Conservation (phyloP, 1,284 basidiomycete genomes). For the Macrocystidia cucumis region DNA sequence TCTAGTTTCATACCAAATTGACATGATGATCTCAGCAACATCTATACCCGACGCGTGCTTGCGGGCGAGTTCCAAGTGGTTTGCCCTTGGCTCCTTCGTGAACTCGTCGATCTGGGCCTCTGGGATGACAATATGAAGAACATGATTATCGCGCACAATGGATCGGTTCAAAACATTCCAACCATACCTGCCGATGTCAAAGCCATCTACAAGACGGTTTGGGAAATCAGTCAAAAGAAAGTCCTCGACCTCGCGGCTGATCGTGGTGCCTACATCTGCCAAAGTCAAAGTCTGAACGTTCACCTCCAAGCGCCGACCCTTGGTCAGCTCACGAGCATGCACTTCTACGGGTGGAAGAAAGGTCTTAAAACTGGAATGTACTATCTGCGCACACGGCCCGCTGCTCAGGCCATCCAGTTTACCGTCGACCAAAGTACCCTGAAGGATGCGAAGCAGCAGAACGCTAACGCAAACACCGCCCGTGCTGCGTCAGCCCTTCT, state of each 20-base stretch:
- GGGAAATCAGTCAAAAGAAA: conserved; percentile 99
- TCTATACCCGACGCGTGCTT: conserved; percentile 98
- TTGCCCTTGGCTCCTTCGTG: conserved; percentile 96
- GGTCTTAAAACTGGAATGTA: conserved; percentile 99
- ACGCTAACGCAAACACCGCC: conserved; percentile 26
- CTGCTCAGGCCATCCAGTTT: conserved; percentile 96
- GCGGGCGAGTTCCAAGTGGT: conserved; percentile 99
- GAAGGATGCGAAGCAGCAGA: conserved; percentile 62
- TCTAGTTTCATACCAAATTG: not conserved
- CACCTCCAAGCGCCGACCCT: conserved; percentile 90
- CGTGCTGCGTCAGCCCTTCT: conserved; percentile 9
- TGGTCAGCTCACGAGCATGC: conserved; percentile 97
- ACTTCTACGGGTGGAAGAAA: conserved; percentile 99
- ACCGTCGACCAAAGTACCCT: conserved; percentile 85
- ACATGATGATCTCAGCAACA: conserved; percentile 57
- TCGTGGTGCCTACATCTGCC: conserved; percentile 98
- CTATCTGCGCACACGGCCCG: conserved; percentile 93
- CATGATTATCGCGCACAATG: conserved; percentile 96
- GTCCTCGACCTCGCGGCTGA: conserved; percentile 97
- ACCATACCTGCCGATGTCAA: conserved; percentile 86
- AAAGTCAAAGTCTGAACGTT: conserved; percentile 88
- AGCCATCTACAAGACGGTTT: conserved; percentile 97
- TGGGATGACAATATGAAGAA: conserved; percentile 99
- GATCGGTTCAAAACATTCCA: conserved; percentile 89
- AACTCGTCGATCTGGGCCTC: conserved; percentile 90